These are phyloP conservation scores for Aspergillus haitiensis DNA, from an alignment of 495 filamentous ascomycete genomes.

Conservation along the genomic window DNA sequence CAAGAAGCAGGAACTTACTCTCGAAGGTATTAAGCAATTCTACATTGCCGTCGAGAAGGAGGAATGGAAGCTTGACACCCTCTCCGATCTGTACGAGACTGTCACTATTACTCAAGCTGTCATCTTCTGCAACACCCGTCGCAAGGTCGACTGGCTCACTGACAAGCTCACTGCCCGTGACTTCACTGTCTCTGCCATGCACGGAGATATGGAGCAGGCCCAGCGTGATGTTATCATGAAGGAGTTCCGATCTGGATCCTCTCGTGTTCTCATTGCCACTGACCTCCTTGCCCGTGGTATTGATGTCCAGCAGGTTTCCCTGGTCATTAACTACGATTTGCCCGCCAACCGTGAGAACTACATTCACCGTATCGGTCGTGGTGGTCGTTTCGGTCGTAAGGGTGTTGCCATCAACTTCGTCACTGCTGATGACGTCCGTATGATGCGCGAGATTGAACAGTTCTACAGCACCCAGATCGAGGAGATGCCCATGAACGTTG, in stretches of 20 bases:
- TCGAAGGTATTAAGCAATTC: slow-evolving; percentile 99
- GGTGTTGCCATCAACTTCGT: slow-evolving; percentile 99
- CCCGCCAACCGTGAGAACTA: slow-evolving; percentile 99
- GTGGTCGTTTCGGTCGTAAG: slow-evolving; percentile 98
- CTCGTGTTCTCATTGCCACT: slow-evolving; percentile 96
- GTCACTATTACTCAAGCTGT: slow-evolving; percentile 99
- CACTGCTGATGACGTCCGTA: slow-evolving; percentile 97
- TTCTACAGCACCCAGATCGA: slow-evolving; percentile 66
- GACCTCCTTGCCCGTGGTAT: slow-evolving; percentile 98
- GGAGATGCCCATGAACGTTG: slow-evolving; percentile 65
- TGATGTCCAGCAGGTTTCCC: slow-evolving; percentile 97
- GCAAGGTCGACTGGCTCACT: slow-evolving; percentile 99
- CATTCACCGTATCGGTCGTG: slow-evolving; percentile 99
- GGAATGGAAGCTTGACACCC: slow-evolving; percentile 99
- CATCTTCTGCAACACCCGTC: slow-evolving; percentile 99
- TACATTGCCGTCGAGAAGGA: slow-evolving; percentile 99
- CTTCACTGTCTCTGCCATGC: slow-evolving; percentile 99
- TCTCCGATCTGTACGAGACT: slow-evolving; percentile 98
- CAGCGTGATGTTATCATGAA: slow-evolving; percentile 99
- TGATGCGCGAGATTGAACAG: slow-evolving; percentile 93
- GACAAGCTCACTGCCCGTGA: slow-evolving; percentile 97
- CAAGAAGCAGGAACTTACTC: slow-evolving; percentile 98
- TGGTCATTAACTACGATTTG: slow-evolving; percentile 99
- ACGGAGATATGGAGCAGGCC: slow-evolving; percentile 97
- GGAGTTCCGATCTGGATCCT: slow-evolving; percentile 97